phyloP scores from a whole-genome alignment of 257 asterid genomes.

The Jasminum sambac region DNA sequence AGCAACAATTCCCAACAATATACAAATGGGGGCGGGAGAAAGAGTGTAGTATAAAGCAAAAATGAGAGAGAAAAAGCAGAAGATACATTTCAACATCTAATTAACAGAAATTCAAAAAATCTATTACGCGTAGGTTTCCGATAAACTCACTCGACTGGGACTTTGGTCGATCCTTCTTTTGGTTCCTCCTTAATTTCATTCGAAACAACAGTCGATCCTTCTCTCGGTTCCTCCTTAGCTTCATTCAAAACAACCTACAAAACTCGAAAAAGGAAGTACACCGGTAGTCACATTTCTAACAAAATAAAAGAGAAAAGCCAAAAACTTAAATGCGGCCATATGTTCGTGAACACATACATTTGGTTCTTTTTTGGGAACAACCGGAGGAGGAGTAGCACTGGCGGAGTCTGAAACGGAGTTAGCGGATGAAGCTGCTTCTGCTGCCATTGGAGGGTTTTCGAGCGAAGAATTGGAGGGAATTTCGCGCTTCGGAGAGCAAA shows the following conservation, averaged over 20 bases:
- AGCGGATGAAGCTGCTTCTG: neutral
- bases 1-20: no score
- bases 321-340: neutral
- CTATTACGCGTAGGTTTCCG: neutral
- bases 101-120: neutral
- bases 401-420: neutral
- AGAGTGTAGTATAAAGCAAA: no score
- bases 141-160: neutral
- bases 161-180: neutral
- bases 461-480: neutral
- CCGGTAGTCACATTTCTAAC: neutral
- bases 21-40: no score
- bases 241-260: neutral
- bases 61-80: neutral
- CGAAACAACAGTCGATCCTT: neutral
- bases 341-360: neutral
- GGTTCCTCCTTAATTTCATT: neutral
- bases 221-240: neutral
- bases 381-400: neutral
- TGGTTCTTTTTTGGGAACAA: neutral
- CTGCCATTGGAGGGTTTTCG: neutral
- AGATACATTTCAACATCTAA: neutral
- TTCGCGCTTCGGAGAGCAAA: neutral
- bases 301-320: neutral
- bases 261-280: neutral